These are phyloP conservation scores for Agapanthus africanus DNA, from an alignment of 106 monocot species.

Conservation along the genomic window DNA sequence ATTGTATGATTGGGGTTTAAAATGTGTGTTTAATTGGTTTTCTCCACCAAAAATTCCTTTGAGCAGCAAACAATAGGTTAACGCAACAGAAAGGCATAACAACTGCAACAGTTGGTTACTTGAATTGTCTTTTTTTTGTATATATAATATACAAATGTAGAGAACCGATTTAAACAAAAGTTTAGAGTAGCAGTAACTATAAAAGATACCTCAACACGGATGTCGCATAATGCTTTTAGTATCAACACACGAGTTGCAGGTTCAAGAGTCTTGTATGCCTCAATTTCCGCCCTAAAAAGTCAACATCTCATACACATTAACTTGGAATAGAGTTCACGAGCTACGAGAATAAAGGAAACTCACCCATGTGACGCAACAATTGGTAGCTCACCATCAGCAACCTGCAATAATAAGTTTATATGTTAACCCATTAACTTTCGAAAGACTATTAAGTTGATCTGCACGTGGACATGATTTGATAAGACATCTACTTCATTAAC, in stretches of 20 bases:
- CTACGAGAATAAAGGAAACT: not conserved
- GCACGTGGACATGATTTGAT: not conserved
- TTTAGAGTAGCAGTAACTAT: not conserved
- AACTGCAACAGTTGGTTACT: not conserved
- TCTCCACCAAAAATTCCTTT: not conserved
- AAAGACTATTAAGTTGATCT: conserved; percentile 17
- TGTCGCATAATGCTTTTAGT: conserved; percentile 91
- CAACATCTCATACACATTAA: not conserved
- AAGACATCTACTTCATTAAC: conserved; percentile 51
- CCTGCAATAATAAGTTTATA: conserved; percentile 39
- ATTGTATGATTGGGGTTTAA: not conserved
- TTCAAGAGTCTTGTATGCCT: conserved; percentile 30
- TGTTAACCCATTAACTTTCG: not conserved
- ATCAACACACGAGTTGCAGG: conserved; percentile 70
- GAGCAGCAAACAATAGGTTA: not conserved
- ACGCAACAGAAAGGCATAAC: conserved; percentile 5
- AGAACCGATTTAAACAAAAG: too few species aligned
- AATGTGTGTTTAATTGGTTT: not conserved
- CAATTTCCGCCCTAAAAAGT: conserved; percentile 55
- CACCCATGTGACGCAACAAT: conserved; percentile 76
- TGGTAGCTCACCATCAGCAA: conserved; percentile 94
- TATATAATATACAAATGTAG: not conserved
- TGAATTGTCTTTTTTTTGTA: not conserved
- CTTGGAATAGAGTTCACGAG: not conserved
- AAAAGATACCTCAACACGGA: conserved; percentile 85